Conservation (phyloP, 1,284 basidiomycete species). For the Ustilago crameri region DNA sequence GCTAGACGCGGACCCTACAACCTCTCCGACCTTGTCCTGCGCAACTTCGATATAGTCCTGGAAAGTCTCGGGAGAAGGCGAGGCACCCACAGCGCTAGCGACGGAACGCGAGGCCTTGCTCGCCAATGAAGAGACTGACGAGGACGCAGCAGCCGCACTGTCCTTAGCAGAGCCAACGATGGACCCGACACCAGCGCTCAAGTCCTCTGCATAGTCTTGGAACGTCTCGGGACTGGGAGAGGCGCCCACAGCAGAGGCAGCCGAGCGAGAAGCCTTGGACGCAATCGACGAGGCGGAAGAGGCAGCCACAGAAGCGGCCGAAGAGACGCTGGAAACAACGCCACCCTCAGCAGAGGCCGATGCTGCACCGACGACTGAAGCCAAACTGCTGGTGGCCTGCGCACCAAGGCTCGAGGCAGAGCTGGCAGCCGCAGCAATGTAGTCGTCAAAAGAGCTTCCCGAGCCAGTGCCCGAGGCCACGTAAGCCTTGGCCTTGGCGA, state of each 20-base stretch:
- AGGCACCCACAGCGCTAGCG: constrained; percentile 9
- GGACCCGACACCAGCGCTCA: not conserved
- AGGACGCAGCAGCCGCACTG: not conserved
- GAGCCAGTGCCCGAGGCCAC: constrained; percentile 25
- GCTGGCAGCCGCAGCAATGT: constrained; percentile 19
- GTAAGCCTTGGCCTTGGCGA: constrained; percentile 43
- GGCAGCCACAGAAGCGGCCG: constrained; percentile 16
- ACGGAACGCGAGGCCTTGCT: constrained; percentile 3
- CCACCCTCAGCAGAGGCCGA: constrained; percentile 12
- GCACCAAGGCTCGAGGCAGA: constrained; percentile 21
- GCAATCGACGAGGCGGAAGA: constrained; percentile 23
- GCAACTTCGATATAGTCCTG: constrained; percentile 15
- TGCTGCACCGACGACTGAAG: constrained; percentile 22
- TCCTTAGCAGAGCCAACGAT: not conserved
- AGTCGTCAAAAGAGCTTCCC: constrained; percentile 40
- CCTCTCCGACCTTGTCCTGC: constrained; percentile 4
- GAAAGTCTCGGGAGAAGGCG: constrained; percentile 22
- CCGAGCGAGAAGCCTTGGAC: constrained; percentile 17
- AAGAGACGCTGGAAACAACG: constrained; percentile 16
- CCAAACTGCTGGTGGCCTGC: constrained; percentile 27
- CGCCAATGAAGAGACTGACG: constrained; percentile 1
- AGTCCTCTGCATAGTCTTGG: constrained; percentile 11
- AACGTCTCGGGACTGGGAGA: constrained; percentile 30
- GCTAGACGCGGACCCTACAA: constrained; percentile 5
- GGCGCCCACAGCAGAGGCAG: constrained; percentile 37